Percentiles rank a stretch among this genome's conserved stretches.
Conservation (phyloP, 345 rosid genomes). For the Bretschneidera sinensis region DNA sequence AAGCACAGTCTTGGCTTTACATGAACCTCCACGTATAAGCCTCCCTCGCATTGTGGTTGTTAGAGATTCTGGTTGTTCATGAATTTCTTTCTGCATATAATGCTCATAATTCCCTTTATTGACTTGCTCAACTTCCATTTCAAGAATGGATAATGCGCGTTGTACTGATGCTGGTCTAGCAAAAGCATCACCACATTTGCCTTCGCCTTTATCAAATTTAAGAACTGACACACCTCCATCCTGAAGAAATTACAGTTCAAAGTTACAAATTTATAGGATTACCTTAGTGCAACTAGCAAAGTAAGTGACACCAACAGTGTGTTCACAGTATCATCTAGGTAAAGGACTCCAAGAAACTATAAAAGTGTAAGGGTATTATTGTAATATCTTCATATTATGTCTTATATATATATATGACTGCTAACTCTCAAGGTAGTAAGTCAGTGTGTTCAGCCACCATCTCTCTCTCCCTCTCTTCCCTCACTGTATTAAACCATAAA, state of each 20-base stretch:
- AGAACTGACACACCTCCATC: constrained; percentile 84
- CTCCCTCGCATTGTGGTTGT: constrained; percentile 96
- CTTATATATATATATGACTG: no score
- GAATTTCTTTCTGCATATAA: constrained; percentile 98
- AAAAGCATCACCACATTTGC: constrained; percentile 42
- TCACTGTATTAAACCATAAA: no score
- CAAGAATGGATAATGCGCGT: constrained; percentile 89
- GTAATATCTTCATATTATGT: no score
- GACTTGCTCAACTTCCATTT: constrained; percentile 98
- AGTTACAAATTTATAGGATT: no score
- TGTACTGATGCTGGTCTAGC: constrained; percentile 80
- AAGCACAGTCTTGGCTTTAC: constrained; percentile 79
- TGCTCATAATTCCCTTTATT: constrained; percentile 86
- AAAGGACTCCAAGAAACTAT: no score
- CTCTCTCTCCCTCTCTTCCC: no score
- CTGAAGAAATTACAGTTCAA: constrained; percentile 44
- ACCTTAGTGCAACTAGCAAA: no score
- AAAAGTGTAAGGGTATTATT: no score
- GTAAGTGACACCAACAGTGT: no score
- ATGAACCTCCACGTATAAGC: constrained; percentile 85
- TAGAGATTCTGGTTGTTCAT: constrained; percentile 94
- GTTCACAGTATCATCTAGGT: no score
- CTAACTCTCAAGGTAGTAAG: no score
- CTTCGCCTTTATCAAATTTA: constrained; percentile 66
- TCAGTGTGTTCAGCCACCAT: no score